A percentile compares a stretch with the other conserved stretches of the same genome.
These are phyloP conservation scores for Aspergillus nanangensis DNA, from an alignment of 495 filamentous ascomycete genomes.

Conservation along the genomic window DNA sequence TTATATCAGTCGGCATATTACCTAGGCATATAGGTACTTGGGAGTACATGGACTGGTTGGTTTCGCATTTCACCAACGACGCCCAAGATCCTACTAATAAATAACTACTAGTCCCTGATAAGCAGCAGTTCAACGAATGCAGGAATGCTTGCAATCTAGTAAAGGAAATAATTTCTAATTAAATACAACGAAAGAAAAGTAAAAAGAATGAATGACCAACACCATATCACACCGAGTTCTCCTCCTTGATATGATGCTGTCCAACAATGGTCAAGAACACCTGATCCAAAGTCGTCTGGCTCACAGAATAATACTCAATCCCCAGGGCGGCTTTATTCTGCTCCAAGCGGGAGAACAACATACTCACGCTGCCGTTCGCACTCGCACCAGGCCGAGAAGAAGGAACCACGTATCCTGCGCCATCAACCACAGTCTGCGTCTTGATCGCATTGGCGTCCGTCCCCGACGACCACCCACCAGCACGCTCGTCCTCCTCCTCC, in stretches of 20 bases:
- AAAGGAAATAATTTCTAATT: too few relatives aligned
- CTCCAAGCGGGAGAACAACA: slow-evolving; percentile 68
- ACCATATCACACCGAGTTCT: slow-evolving; percentile 44
- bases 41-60: too few relatives aligned
- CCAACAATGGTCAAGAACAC: slow-evolving; percentile 81
- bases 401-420: neutral
- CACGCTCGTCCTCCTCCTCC: neutral
- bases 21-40: too few relatives aligned
- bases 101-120: too few relatives aligned
- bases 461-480: neutral
- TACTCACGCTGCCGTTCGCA: slow-evolving; percentile 40
- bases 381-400: neutral
- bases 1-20: too few relatives aligned
- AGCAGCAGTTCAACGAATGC: too few relatives aligned
- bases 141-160: too few relatives aligned
- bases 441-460: neutral
- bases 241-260: slow-evolving; percentile 71
- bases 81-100: too few relatives aligned
- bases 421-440: neutral
- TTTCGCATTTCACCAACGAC: too few relatives aligned
- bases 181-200: neutral
- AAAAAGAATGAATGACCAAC: neutral
- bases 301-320: slow-evolving; percentile 75
- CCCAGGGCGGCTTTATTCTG: slow-evolving; percentile 59
- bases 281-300: slow-evolving; percentile 79